Base-by-base conservation (phyloP, 2,329 filamentous ascomycete species). In the Calonectria leucothoes region DNA sequence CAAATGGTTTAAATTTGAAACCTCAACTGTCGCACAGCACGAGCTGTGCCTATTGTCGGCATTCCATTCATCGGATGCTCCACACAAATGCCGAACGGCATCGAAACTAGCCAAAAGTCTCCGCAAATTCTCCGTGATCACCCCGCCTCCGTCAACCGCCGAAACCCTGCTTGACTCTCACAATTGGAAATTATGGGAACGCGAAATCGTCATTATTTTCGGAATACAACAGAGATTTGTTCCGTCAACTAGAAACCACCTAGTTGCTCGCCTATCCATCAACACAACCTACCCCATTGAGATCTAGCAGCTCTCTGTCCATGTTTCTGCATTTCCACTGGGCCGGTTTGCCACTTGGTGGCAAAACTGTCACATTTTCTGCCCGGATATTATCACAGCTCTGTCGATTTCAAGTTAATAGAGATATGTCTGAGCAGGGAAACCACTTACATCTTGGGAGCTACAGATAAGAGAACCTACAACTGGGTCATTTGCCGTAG, bases 391-490 rank as follows among this genome's bases (percentile, higher is more conserved):
- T 64, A 25, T 64, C 59, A n/a, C 59, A 64, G 5, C 59, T 64
- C 59, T 64, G 8, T 64, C 17, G 1, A 17, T 12, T 61, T 20
- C 17, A 2, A 23, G 29, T 48, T 11, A 64, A 27, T 15, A 11
- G 4, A 48, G 12, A 10, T 31, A 20, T 33, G 4, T 27, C 1
- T 15, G 4, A 5, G 11, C 14, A 7, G 15, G 20, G 59, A 2
- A 23, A 23, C n/a, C 23, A 65, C 78, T 72, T 66, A 80, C 79
- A 33, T 76, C 78, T 6, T 73, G 42, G 4, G 76, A 75, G 63
- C 79, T 80, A 57, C 79, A 80, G n/a, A 80, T 75, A 1, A 81
- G 59, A 0, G 70, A 73, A 35, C 79, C 79, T 7, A 75, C 79
- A 15, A 73, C 57, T 5, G 79, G 79, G 8, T 80, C 79, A n/a